Evolutionary conservation across 495 filamentous ascomycete genomes (phyloP).

Genomic region (Tetracladium setigerum): DNA sequence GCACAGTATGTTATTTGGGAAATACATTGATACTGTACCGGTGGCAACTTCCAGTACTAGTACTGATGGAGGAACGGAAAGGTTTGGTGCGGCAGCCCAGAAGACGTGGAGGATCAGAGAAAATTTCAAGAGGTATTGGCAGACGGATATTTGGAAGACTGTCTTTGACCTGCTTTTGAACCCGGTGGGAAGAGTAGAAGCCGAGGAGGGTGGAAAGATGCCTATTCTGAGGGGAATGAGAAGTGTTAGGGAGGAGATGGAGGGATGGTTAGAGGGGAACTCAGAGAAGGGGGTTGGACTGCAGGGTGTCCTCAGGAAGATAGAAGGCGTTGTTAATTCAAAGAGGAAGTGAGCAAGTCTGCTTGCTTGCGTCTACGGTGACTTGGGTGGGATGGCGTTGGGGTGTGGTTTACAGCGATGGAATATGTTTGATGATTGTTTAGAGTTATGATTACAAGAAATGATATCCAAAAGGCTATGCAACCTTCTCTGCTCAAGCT

Average conservation of each 20-base stretch:
- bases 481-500: too few species aligned
- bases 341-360: constrained; percentile 13
- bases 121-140: constrained; percentile 87
- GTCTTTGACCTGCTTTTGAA: constrained; percentile 86
- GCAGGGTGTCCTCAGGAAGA: constrained; percentile 60
- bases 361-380: too few species aligned
- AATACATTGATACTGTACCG: constrained; percentile 85
- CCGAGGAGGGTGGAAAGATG: constrained; percentile 51
- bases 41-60: too few species aligned
- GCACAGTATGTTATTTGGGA: constrained; percentile 83
- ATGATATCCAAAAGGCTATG: too few species aligned
- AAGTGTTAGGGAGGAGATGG: constrained; percentile 67
- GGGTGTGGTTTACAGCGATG: too few species aligned
- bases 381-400: too few species aligned
- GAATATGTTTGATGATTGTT: too few species aligned
- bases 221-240: constrained; percentile 63
- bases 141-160: constrained; percentile 78
- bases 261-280: constrained; percentile 71
- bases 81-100: constrained; percentile 37
- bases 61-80: constrained; percentile 36
- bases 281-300: constrained; percentile 75
- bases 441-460: too few species aligned
- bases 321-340: constrained; percentile 43
- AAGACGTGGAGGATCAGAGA: constrained; percentile 68
- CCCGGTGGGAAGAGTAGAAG: constrained; percentile 53